phyloP scores from a whole-genome alignment of 129 eudicot species.

The carrot (Daucus carota) region DNA sequence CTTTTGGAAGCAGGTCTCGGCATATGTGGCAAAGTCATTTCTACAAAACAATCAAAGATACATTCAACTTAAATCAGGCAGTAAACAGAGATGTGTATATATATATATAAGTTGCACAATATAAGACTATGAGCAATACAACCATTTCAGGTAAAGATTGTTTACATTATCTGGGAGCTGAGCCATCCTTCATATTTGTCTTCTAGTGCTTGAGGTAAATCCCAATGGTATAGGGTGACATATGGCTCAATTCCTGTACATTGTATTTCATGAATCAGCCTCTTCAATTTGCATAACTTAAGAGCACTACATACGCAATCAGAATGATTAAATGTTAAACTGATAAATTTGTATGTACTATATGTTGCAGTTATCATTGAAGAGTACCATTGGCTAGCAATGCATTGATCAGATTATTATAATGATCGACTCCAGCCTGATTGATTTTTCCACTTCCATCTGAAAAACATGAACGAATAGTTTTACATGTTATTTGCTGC shows the following conservation, averaged over 20 bases:
- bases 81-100: neutral
- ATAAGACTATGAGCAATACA: neutral
- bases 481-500: neutral
- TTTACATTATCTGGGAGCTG: conserved; percentile 58
- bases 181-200: conserved; percentile 84
- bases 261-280: neutral
- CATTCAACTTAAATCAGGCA: neutral
- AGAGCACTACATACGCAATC: neutral
- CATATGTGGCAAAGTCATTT: conserved; percentile 63
- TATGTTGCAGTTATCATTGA: neutral
- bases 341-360: neutral
- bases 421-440: conserved; percentile 83
- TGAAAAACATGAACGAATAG: conserved; percentile 17
- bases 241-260: conserved; percentile 76
- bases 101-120: neutral
- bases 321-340: neutral
- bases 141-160: neutral
- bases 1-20: conserved; percentile 67
- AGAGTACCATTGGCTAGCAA: conserved; percentile 60
- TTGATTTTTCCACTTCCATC: conserved; percentile 88
- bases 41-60: conserved; percentile 23
- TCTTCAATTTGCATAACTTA: conserved; percentile 10
- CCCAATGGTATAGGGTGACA: conserved; percentile 88
- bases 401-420: conserved; percentile 67
- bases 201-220: conserved; percentile 75